phyloP scores from a whole-genome alignment of 2,329 filamentous ascomycete species.

The Aspergillus sp. region DNA sequence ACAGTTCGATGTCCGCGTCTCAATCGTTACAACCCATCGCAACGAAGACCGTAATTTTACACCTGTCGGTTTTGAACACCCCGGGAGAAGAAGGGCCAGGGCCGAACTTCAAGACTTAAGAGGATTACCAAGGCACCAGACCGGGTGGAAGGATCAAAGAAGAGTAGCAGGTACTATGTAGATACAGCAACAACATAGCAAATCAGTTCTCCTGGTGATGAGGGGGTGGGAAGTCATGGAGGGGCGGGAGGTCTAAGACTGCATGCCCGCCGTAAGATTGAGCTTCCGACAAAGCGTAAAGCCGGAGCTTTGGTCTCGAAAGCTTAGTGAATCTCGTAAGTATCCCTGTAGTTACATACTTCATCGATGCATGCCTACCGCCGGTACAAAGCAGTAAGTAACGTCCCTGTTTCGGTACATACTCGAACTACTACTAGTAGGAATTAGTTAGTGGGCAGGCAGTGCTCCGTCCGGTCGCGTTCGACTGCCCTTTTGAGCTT shows the following conservation, averaged over 20 bases:
- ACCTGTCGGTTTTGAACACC: not conserved
- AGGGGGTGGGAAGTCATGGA: slow-evolving; percentile 5
- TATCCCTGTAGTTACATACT: no score
- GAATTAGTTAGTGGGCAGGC: slow-evolving; percentile 4
- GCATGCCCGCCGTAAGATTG: not conserved
- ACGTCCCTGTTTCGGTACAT: slow-evolving; percentile 4
- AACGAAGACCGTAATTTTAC: not conserved
- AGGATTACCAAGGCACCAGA: not conserved
- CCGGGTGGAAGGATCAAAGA: not conserved
- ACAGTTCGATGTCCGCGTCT: not conserved
- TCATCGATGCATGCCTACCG: no score
- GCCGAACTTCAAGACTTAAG: not conserved
- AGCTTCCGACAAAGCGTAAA: not conserved
- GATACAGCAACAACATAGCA: not conserved
- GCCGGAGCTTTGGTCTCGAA: not conserved
- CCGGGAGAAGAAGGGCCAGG: not conserved
- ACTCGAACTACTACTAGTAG: no score
- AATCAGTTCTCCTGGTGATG: not conserved
- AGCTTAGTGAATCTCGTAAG: not conserved
- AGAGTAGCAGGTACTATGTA: not conserved
- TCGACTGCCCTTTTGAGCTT: slow-evolving; percentile 2
- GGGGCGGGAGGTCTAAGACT: slow-evolving; percentile 8
- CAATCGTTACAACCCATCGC: not conserved
- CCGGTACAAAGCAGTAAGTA: no score
- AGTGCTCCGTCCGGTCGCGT: slow-evolving; percentile 11